Percentiles rank a stretch among this genome's conserved stretches.
phyloP scores from a whole-genome alignment of 1,284 basidiomycete species.

The Moesziomyces sp. region DNA sequence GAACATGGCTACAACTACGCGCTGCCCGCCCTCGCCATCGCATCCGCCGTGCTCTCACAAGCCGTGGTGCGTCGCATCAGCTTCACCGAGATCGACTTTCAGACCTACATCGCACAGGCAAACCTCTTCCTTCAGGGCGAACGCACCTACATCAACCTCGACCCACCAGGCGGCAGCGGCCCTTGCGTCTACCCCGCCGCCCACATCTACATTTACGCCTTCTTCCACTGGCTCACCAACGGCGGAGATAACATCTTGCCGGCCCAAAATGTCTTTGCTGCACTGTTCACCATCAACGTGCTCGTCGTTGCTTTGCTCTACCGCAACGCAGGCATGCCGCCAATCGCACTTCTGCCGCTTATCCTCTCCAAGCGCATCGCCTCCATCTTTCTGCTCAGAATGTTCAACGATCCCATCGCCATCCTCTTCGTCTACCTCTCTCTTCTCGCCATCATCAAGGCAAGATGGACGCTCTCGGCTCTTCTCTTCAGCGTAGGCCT shows the following conservation, averaged over 20 bases:
- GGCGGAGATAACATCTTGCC: conserved; percentile 74
- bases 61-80: conserved; percentile 31
- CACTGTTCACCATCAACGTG: conserved; percentile 46
- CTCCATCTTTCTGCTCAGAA: conserved; percentile 88
- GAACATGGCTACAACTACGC: conserved; percentile 36
- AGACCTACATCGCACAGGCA: conserved; percentile 89
- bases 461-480: conserved; percentile 75
- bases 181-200: conserved; percentile 96
- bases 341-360: conserved; percentile 75
- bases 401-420: conserved; percentile 96
- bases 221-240: conserved; percentile 77
- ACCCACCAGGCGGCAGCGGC: conserved; percentile 83
- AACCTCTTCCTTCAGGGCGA: conserved; percentile 83
- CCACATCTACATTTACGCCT: conserved; percentile 84
- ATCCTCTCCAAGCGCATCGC: conserved; percentile 91
- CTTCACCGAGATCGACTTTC: conserved; percentile 96
- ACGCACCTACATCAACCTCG: conserved; percentile 83
- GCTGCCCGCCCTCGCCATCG: conserved; percentile 23
- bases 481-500: conserved; percentile 82
- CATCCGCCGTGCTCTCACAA: conserved; percentile 19
- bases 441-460: conserved; percentile 72
- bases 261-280: conserved; percentile 69
- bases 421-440: conserved; percentile 72
- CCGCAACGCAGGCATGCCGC: conserved; percentile 48
- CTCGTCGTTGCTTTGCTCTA: conserved; percentile 54